Evolutionary conservation across 495 filamentous ascomycete species (phyloP).

Genomic region (Cetradonia linearis): DNA sequence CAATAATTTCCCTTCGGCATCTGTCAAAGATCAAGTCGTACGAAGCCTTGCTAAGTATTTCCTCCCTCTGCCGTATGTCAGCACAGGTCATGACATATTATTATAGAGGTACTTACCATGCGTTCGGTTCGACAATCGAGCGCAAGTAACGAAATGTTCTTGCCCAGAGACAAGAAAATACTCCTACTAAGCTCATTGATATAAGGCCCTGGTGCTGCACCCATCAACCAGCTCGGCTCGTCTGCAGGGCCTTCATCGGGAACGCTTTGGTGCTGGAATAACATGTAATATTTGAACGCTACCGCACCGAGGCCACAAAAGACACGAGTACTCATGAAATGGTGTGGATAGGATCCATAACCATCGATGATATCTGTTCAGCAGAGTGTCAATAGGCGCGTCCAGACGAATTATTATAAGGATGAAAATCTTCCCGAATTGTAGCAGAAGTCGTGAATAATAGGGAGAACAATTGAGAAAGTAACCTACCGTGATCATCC

Average conservation of each 20-base stretch:
- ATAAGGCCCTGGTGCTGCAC: slow-evolving; percentile 72
- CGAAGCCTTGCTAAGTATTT: slow-evolving; percentile 69
- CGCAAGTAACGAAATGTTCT: slow-evolving; percentile 68
- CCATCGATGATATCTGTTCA: slow-evolving; percentile 76
- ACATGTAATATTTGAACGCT: slow-evolving; percentile 95
- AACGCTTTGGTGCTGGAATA: slow-evolving; percentile 93
- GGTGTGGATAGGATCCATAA: slow-evolving; percentile 82
- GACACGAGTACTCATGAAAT: slow-evolving; percentile 85
- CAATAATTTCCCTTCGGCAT: slow-evolving; percentile 66
- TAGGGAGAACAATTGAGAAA: background rate
- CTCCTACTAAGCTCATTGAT: slow-evolving; percentile 78
- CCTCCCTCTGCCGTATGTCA: slow-evolving; percentile 46
- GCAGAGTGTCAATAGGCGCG: background rate
- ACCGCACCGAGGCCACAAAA: slow-evolving; percentile 82
- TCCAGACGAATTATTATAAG: background rate
- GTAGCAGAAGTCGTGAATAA: too few relatives aligned
- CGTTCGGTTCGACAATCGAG: slow-evolving; percentile 89
- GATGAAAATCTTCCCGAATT: background rate
- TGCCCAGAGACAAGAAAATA: slow-evolving; percentile 74
- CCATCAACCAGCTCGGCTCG: slow-evolving; percentile 88
- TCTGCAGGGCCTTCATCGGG: slow-evolving; percentile 64
- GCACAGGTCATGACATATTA: slow-evolving; percentile 2
- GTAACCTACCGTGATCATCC: slow-evolving; percentile 68
- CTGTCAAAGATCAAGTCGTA: slow-evolving; percentile 80
- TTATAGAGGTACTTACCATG: slow-evolving; percentile 37